Percentiles rank a stretch among this genome's conserved stretches.
Conservation (phyloP, 441 rosid genomes). For the Gossypium aridum region DNA sequence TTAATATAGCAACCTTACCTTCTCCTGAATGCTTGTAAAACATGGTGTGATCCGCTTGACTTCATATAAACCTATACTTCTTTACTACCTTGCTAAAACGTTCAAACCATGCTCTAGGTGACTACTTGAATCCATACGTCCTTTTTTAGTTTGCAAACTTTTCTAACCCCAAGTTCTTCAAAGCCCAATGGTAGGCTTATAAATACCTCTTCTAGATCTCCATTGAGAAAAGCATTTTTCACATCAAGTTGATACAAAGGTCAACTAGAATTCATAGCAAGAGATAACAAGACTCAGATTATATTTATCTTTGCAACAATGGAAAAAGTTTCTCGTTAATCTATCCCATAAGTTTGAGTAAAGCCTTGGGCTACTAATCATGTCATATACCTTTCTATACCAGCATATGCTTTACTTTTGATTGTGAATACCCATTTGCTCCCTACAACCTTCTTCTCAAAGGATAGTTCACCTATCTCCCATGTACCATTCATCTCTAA, state of each 20-base stretch:
- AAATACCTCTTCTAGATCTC: neutral
- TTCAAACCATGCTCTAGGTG: neutral
- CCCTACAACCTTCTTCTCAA: neutral
- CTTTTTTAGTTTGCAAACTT: neutral
- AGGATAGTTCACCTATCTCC: neutral
- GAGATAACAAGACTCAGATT: neutral
- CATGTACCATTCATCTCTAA: neutral
- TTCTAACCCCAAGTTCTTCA: neutral
- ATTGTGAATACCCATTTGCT: neutral
- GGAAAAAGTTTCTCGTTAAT: neutral
- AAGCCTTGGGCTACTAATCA: neutral
- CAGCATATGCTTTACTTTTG: neutral
- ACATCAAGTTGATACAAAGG: neutral
- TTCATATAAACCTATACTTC: neutral
- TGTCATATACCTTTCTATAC: neutral
- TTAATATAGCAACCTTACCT: no score
- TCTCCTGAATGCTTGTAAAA: neutral
- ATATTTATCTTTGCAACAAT: neutral
- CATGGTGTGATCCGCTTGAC: neutral
- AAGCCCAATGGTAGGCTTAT: neutral
- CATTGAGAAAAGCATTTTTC: neutral
- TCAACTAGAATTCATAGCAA: neutral
- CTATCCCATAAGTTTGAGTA: neutral
- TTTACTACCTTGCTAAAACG: neutral
- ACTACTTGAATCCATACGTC: neutral